phyloP scores from a whole-genome alignment of 2,329 filamentous ascomycete genomes.

The Aspergillus melleus region DNA sequence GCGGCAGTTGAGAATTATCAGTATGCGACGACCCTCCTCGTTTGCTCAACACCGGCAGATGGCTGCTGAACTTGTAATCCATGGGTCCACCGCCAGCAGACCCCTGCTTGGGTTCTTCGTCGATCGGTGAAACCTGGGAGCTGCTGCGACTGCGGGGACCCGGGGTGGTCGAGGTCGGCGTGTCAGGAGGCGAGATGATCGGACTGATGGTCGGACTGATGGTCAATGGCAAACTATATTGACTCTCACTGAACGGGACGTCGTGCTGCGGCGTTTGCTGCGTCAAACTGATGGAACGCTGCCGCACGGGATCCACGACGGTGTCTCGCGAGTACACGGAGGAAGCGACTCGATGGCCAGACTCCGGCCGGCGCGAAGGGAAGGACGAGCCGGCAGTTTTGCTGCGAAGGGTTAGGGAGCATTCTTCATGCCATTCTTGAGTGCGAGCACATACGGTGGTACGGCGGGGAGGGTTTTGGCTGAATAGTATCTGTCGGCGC shows the following conservation, averaged over 20 bases:
- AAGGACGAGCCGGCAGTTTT: conserved; percentile 15
- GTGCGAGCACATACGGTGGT: conserved; percentile 37
- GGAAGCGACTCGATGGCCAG: conserved; percentile 51
- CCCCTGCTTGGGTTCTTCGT: conserved; percentile 20
- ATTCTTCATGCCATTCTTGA: background rate
- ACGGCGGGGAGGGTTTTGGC: conserved; percentile 37
- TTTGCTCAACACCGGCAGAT: conserved; percentile 29
- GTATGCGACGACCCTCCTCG: conserved; percentile 13
- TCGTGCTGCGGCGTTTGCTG: conserved; percentile 10
- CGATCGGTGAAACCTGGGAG: conserved; percentile 44
- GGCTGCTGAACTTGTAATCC: conserved; percentile 27
- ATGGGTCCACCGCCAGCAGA: conserved; percentile 16
- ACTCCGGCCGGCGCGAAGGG: conserved; percentile 18
- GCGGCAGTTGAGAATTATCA: background rate
- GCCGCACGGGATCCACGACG: conserved; percentile 28
- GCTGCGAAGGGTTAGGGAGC: conserved; percentile 17
- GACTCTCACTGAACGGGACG: background rate
- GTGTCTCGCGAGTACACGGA: conserved; percentile 60
- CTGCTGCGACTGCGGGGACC: conserved; percentile 30
- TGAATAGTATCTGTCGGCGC: conserved; percentile 20
- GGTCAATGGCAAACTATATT: conserved; percentile 1
- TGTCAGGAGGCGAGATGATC: conserved; percentile 50
- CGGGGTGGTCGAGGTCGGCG: conserved; percentile 31
- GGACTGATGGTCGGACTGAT: conserved; percentile 28
- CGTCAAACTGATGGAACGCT: conserved; percentile 19